Evolutionary conservation across 2,329 filamentous ascomycete genomes (phyloP).

Genomic region (Cryphonectria japonica): DNA sequence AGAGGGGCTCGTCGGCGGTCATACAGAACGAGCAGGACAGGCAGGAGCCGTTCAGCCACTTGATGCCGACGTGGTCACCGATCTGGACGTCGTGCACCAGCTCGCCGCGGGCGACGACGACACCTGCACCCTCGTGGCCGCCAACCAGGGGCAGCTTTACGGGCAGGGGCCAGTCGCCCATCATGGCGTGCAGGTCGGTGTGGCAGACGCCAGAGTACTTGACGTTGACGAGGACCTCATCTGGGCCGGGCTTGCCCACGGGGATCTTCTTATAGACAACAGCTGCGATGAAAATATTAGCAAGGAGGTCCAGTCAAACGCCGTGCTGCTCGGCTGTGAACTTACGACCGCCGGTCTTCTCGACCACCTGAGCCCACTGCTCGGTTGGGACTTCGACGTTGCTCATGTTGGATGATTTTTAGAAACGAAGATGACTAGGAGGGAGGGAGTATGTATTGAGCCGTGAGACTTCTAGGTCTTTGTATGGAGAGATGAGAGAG

Average conservation of each 20-base stretch:
- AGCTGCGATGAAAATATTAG: conserved; percentile 44
- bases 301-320: not conserved
- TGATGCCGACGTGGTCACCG: conserved; percentile 72
- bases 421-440: conserved; percentile 3
- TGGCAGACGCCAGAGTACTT: conserved; percentile 80
- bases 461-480: conserved; percentile 11
- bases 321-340: conserved; percentile 33
- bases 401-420: conserved; percentile 42
- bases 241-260: conserved; percentile 78
- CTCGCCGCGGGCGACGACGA: conserved; percentile 85
- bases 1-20: conserved; percentile 68
- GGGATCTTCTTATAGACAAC: conserved; percentile 79
- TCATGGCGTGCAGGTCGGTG: conserved; percentile 78
- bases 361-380: conserved; percentile 92
- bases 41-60: conserved; percentile 74
- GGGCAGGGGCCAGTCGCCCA: conserved; percentile 86
- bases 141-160: conserved; percentile 84
- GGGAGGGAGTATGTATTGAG: not conserved
- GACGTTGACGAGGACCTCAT: conserved; percentile 89
- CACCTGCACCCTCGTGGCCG: conserved; percentile 78
- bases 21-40: conserved; percentile 71
- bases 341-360: conserved; percentile 75
- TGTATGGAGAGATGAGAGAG: not conserved
- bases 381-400: conserved; percentile 67
- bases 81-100: conserved; percentile 57